Evolutionary conservation across 306 rosid genomes (phyloP).

Genomic region (Castanea sativa): DNA sequence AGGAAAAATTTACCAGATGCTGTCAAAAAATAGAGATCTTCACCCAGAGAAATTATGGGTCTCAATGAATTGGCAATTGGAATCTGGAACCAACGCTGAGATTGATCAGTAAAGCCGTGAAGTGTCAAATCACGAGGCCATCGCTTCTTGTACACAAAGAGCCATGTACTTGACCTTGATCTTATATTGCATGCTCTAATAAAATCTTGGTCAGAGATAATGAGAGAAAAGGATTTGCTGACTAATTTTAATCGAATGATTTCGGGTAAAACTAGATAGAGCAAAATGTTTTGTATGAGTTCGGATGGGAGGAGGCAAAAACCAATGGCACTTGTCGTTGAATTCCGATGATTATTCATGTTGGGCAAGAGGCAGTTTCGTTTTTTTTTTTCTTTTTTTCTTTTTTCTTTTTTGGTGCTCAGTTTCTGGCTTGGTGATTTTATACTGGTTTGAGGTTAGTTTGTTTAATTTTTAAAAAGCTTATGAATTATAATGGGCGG

Average conservation of each 20-base stretch:
- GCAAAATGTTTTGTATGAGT: slow-evolving; percentile 51
- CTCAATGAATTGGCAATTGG: slow-evolving; percentile 43
- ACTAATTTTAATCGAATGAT: slow-evolving; percentile 32
- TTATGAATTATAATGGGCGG: too few relatives aligned
- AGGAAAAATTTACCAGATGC: slow-evolving; percentile 52
- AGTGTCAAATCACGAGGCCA: slow-evolving; percentile 61
- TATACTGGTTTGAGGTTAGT: too few relatives aligned
- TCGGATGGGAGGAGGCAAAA: slow-evolving; percentile 61
- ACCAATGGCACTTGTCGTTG: slow-evolving; percentile 33
- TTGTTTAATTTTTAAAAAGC: too few relatives aligned
- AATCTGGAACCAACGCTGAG: slow-evolving; percentile 59
- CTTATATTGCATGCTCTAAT: slow-evolving; percentile 45
- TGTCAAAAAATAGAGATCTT: slow-evolving; percentile 53
- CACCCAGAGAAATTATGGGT: slow-evolving; percentile 41
- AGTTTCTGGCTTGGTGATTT: too few relatives aligned
- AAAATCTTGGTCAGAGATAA: slow-evolving; percentile 43
- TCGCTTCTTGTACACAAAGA: slow-evolving; percentile 60
- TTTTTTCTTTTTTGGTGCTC: neutral
- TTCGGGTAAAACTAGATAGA: slow-evolving; percentile 40
- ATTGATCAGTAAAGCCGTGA: slow-evolving; percentile 52
- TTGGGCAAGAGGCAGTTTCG: neutral
- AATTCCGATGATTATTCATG: slow-evolving; percentile 48
- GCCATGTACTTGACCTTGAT: slow-evolving; percentile 58
- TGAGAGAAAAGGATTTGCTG: slow-evolving; percentile 25
- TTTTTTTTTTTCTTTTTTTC: neutral